Evolutionary conservation across 331 rosid species (phyloP).

Genomic region (Saraca asoca): DNA sequence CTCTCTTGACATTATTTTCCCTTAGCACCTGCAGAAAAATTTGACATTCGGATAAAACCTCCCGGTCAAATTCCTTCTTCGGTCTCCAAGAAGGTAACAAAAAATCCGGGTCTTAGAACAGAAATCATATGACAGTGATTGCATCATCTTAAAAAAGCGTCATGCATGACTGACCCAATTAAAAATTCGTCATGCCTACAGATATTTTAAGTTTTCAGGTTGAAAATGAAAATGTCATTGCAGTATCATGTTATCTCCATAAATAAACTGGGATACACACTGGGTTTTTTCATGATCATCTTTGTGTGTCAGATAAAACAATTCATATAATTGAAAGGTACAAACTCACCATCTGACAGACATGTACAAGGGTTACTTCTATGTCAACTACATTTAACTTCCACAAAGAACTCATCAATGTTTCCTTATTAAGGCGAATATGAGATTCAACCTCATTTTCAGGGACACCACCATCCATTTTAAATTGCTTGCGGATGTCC

Average conservation of each 20-base stretch:
- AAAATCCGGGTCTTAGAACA: not conserved
- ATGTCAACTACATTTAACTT: conserved; percentile 88
- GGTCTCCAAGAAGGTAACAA: conserved; percentile 15
- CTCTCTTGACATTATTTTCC: conserved; percentile 65
- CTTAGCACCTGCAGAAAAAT: conserved; percentile 63
- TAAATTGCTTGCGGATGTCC: conserved; percentile 63
- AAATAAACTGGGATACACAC: not conserved
- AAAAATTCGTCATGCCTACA: not conserved
- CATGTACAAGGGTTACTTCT: conserved; percentile 83
- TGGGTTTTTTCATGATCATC: conserved; percentile 27
- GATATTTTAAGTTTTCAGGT: not conserved
- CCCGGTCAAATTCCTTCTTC: conserved; percentile 2
- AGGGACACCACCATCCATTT: conserved; percentile 54
- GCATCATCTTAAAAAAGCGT: conserved; percentile 1
- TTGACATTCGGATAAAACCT: conserved; percentile 1
- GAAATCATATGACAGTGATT: conserved; percentile 9
- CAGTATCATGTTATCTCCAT: conserved; percentile 10
- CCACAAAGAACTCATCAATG: conserved; percentile 81
- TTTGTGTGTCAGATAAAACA: not conserved
- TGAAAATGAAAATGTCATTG: not conserved
- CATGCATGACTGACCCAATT: not conserved
- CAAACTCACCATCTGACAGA: conserved; percentile 83
- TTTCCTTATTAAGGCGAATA: conserved; percentile 64
- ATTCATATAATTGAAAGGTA: conserved; percentile 3
- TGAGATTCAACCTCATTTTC: conserved; percentile 70